These are phyloP conservation scores for Ilyonectria sp. DNA, from an alignment of 2,329 filamentous ascomycete species.

Conservation along the genomic window DNA sequence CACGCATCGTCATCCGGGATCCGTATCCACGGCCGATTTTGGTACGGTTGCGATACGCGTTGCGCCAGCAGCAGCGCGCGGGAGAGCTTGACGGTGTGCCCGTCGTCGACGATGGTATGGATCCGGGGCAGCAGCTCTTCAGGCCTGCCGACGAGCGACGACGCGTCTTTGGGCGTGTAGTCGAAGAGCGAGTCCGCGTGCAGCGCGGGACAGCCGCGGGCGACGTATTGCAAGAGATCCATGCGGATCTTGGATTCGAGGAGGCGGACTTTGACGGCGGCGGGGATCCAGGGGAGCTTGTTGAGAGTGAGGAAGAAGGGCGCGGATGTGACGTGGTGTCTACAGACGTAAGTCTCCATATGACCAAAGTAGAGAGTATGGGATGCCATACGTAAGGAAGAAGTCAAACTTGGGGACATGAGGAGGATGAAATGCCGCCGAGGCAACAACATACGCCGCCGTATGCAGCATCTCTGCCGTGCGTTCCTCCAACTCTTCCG, in stretches of 20 bases:
- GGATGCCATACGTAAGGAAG: conserved; percentile 70
- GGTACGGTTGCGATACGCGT: conserved; percentile 62
- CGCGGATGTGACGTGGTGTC: conserved; percentile 80
- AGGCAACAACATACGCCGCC: conserved; percentile 63
- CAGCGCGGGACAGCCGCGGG: conserved; percentile 74
- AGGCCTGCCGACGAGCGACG: conserved; percentile 62
- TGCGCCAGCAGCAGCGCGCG: conserved; percentile 79
- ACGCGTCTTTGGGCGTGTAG: conserved; percentile 69
- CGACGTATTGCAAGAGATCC: conserved; percentile 82
- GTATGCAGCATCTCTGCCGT: conserved; percentile 79
- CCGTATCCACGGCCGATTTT: conserved; percentile 63
- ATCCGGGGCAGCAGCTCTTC: conserved; percentile 65
- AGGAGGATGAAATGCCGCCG: conserved; percentile 73
- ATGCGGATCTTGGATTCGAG: conserved; percentile 87
- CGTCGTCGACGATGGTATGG: conserved; percentile 76
- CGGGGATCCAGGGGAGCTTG: conserved; percentile 71
- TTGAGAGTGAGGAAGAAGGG: conserved; percentile 83
- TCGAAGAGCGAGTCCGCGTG: conserved; percentile 69
- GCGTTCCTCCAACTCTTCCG: conserved; percentile 69
- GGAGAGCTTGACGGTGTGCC: conserved; percentile 84
- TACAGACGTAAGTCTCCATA: conserved; percentile 51
- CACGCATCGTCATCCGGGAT: conserved; percentile 72
- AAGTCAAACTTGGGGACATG: conserved; percentile 86
- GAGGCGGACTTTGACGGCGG: conserved; percentile 75
- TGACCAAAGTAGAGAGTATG: background rate